Evolutionary conservation across 257 asterid genomes (phyloP).

Genomic region (Rhazya stricta): DNA sequence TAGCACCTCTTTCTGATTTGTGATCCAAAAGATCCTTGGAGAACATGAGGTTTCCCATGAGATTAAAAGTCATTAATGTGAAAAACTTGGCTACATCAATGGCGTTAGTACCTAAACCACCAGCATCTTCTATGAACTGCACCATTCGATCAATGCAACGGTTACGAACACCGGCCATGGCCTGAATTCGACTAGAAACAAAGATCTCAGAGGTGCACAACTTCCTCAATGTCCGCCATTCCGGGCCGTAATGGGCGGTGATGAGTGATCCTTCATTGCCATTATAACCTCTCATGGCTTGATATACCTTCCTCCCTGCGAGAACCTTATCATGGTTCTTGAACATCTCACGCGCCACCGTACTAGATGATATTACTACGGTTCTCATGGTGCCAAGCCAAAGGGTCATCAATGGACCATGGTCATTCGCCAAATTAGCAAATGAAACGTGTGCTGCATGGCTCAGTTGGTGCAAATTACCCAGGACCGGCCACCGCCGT

Average conservation of each 20-base stretch:
- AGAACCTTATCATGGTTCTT: constrained; percentile 49
- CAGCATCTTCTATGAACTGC: constrained; percentile 19
- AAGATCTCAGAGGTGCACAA: constrained; percentile 57
- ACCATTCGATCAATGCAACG: constrained; percentile 45
- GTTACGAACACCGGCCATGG: constrained; percentile 32
- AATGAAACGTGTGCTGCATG: constrained; percentile 46
- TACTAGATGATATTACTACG: constrained; percentile 24
- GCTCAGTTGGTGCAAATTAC: constrained; percentile 51
- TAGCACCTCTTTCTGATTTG: constrained; percentile 45
- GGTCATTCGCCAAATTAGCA: constrained; percentile 33
- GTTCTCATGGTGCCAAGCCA: constrained; percentile 65
- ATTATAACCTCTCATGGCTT: constrained; percentile 59
- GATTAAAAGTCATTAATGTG: constrained; percentile 60
- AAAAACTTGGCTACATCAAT: constrained; percentile 51
- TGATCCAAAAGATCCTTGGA: constrained; percentile 56
- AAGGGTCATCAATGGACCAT: constrained; percentile 44
- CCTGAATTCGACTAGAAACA: constrained; percentile 39
- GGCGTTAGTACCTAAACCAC: constrained; percentile 15
- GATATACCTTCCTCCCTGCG: constrained; percentile 59
- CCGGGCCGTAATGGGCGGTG: constrained; percentile 64
- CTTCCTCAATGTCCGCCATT: constrained; percentile 57
- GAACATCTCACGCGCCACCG: constrained; percentile 62
- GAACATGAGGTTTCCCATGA: constrained; percentile 59
- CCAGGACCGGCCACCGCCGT: constrained; percentile 50
- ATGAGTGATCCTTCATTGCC: constrained; percentile 61